A percentile compares a stretch with the other conserved stretches of the same genome.
Conservation (phyloP, 139 green algal species). For the Pycnococcus provasolii region DNA sequence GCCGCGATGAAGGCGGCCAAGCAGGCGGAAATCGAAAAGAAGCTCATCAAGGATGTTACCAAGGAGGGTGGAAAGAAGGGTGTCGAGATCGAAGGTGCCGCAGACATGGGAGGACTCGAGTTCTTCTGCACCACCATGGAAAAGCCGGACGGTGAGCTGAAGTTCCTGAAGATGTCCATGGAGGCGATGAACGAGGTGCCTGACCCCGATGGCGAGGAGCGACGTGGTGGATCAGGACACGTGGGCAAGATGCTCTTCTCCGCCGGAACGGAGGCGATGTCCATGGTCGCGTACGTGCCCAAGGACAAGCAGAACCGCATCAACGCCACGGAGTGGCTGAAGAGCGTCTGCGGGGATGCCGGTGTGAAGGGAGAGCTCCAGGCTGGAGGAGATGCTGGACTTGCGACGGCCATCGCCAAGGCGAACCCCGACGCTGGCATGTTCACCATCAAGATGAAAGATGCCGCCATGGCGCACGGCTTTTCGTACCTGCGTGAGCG, state of each 20-base stretch:
- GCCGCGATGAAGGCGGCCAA: neutral
- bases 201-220: slow-evolving; percentile 24
- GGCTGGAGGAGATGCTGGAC: too few species aligned
- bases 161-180: slow-evolving; percentile 22
- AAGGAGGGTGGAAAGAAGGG: slow-evolving; percentile 32
- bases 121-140: slow-evolving; percentile 25
- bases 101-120: slow-evolving; percentile 15
- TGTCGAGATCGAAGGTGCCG: slow-evolving; percentile 24
- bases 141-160: neutral
- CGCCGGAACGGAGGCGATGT: neutral
- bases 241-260: slow-evolving; percentile 27
- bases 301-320: slow-evolving; percentile 11
- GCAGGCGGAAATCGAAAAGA: neutral
- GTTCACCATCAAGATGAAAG: slow-evolving; percentile 11
- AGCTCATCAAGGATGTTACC: slow-evolving; percentile 16
- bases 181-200: slow-evolving; percentile 23
- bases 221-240: slow-evolving; percentile 22
- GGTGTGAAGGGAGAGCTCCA: too few species aligned
- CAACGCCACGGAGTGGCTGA: slow-evolving; percentile 21
- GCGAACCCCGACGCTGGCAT: too few species aligned
- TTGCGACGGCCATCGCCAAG: too few species aligned
- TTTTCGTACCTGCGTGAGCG: neutral
- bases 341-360: neutral
- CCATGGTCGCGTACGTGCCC: slow-evolving; percentile 25
- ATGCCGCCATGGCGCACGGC: neutral